Evolutionary conservation across 139 green algal genomes (phyloP).

Genomic region (Ettlia oleoabundans): DNA sequence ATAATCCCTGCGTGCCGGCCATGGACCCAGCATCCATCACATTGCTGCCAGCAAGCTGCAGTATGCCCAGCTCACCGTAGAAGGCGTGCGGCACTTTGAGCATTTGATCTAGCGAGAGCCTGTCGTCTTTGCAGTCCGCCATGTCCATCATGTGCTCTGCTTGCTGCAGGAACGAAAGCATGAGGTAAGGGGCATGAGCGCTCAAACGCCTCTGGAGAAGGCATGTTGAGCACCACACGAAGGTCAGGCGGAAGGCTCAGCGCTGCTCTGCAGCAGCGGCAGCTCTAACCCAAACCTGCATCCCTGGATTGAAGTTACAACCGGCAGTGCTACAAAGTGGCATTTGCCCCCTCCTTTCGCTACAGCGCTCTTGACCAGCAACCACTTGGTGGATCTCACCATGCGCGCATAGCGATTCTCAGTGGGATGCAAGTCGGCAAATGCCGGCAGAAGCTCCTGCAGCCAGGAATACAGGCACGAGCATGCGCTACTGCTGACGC

Average conservation of each 20-base stretch:
- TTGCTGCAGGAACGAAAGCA: conserved; percentile 5
- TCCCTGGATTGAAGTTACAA: no score
- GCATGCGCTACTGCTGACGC: neutral
- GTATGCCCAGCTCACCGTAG: neutral
- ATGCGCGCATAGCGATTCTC: conserved; percentile 34
- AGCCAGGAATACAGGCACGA: neutral
- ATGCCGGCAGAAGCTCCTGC: conserved; percentile 30
- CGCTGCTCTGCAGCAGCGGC: no score
- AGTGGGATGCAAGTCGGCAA: conserved; percentile 30
- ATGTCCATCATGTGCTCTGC: conserved; percentile 39
- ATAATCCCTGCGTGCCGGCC: neutral
- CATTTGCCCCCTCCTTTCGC: no score
- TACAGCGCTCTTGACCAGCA: no score
- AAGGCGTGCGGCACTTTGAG: conserved; percentile 28
- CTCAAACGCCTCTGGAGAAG: no score
- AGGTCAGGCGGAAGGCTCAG: no score
- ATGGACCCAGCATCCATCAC: neutral
- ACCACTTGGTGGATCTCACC: no score
- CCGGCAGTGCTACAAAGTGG: no score
- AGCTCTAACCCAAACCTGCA: no score
- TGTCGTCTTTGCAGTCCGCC: conserved; percentile 29
- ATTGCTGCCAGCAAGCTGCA: neutral
- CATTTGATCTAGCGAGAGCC: conserved; percentile 23
- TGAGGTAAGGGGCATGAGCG: neutral
- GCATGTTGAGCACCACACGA: no score